phyloP scores from a whole-genome alignment of 495 filamentous ascomycete genomes.

The Penicillium parvum region DNA sequence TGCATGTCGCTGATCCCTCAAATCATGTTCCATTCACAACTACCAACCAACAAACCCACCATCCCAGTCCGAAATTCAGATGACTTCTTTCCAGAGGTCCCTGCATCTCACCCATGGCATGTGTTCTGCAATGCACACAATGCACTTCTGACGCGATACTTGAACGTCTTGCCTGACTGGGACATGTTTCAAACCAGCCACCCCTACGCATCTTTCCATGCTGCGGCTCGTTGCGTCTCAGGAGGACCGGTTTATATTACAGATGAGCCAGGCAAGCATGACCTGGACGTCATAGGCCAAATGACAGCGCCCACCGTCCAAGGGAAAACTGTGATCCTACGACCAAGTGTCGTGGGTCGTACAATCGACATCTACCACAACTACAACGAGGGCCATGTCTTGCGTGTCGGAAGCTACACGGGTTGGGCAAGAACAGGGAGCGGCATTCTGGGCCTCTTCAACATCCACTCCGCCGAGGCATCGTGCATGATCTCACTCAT shows the following conservation, averaged over 20 bases:
- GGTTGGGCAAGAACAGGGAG: conserved; percentile 62
- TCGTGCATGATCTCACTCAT: conserved; percentile 63
- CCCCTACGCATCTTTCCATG: conserved; percentile 75
- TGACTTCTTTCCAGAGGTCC: conserved; percentile 84
- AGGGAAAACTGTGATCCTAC: conserved; percentile 69
- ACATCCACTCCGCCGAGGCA: conserved; percentile 54
- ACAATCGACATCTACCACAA: conserved; percentile 66
- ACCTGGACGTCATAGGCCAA: conserved; percentile 65
- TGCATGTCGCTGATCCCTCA: conserved; percentile 90
- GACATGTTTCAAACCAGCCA: conserved; percentile 97
- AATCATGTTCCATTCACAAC: conserved; percentile 75
- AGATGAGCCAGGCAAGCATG: conserved; percentile 77
- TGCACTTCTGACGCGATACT: conserved; percentile 67
- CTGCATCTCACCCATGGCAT: conserved; percentile 84
- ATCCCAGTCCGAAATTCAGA: conserved; percentile 82
- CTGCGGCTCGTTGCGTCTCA: conserved; percentile 80
- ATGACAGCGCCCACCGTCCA: conserved; percentile 67
- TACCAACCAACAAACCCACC: conserved; percentile 65
- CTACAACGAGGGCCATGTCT: conserved; percentile 65
- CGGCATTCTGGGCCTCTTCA: conserved; percentile 80
- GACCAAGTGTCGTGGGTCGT: conserved; percentile 67
- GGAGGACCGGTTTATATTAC: conserved; percentile 94
- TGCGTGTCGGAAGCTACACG: conserved; percentile 74
- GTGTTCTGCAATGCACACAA: conserved; percentile 93
- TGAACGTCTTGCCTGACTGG: conserved; percentile 86